These are phyloP conservation scores for Chlorella sp. DNA, from an alignment of 139 green algal species.

Conservation along the genomic window DNA sequence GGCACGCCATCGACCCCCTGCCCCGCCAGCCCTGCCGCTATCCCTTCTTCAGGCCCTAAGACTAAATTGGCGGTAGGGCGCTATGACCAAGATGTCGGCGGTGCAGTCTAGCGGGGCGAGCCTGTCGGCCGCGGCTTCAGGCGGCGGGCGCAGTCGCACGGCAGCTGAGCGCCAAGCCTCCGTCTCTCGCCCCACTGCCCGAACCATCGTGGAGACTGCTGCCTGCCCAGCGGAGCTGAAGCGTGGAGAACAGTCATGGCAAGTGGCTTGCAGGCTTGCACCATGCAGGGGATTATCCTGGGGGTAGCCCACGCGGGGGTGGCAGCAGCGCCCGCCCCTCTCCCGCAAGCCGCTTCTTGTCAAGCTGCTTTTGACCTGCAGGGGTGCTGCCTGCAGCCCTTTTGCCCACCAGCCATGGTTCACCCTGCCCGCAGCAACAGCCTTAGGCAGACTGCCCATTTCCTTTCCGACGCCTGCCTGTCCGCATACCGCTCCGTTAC, in stretches of 20 bases:
- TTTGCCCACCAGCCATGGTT: neutral
- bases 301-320: neutral
- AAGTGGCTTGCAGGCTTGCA: neutral
- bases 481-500: too few relatives aligned
- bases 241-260: slow-evolving; percentile 19
- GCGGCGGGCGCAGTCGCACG: neutral
- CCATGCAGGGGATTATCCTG: neutral
- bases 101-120: slow-evolving; percentile 33
- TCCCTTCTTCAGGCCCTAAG: too few relatives aligned
- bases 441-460: too few relatives aligned
- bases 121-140: neutral
- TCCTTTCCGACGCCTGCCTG: neutral
- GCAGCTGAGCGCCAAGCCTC: too few relatives aligned
- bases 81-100: slow-evolving; percentile 20
- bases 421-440: too few relatives aligned
- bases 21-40: neutral
- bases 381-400: neutral
- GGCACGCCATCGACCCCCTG: neutral
- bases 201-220: slow-evolving; percentile 45
- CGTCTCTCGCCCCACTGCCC: neutral
- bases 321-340: neutral
- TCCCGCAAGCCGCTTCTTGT: neutral
- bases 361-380: too few relatives aligned
- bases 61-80: too few relatives aligned
- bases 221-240: slow-evolving; percentile 36